phyloP scores from a whole-genome alignment of 2,329 filamentous ascomycete species.

The Sporothrix inflata region DNA sequence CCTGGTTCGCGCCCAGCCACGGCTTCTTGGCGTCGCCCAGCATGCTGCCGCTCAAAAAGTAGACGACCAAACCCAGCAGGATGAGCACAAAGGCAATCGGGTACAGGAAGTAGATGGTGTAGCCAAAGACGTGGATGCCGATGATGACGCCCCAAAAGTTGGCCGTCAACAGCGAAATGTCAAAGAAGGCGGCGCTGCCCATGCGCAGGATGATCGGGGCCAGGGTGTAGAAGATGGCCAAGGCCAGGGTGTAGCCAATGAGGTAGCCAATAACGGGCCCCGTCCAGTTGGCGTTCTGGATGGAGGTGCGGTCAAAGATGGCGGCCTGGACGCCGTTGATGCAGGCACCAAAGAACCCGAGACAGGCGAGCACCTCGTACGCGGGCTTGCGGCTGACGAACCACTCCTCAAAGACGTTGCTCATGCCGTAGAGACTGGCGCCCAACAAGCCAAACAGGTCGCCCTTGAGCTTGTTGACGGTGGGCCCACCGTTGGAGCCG shows the following conservation, averaged over 20 bases:
- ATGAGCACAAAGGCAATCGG: constrained; percentile 95
- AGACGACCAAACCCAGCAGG: constrained; percentile 80
- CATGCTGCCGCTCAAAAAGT: constrained; percentile 81
- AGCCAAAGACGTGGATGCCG: constrained; percentile 82
- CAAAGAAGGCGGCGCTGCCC: constrained; percentile 91
- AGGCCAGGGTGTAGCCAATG: constrained; percentile 82
- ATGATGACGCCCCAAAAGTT: constrained; percentile 98
- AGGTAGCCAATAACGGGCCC: constrained; percentile 76
- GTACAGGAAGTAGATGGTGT: constrained; percentile 84
- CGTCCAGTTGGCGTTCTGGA: constrained; percentile 68
- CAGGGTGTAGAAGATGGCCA: constrained; percentile 84
- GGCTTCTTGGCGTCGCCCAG: constrained; percentile 91
- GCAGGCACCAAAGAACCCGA: constrained; percentile 83
- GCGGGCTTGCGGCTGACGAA: constrained; percentile 83
- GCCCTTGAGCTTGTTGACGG: constrained; percentile 78
- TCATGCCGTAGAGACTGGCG: constrained; percentile 87
- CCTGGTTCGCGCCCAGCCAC: constrained; percentile 88
- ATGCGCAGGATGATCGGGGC: constrained; percentile 88
- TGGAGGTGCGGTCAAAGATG: constrained; percentile 84
- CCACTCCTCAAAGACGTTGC: constrained; percentile 93
- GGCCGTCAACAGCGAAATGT: constrained; percentile 88
- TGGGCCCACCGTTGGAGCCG: constrained; percentile 68
- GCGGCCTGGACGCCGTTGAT: constrained; percentile 91
- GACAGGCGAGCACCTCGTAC: constrained; percentile 91
- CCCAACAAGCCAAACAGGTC: constrained; percentile 90